Percentiles rank a stretch among this genome's conserved stretches.
These are phyloP conservation scores for Clonostachys rosea DNA, from an alignment of 2,329 filamentous ascomycete species.

Conservation along the genomic window DNA sequence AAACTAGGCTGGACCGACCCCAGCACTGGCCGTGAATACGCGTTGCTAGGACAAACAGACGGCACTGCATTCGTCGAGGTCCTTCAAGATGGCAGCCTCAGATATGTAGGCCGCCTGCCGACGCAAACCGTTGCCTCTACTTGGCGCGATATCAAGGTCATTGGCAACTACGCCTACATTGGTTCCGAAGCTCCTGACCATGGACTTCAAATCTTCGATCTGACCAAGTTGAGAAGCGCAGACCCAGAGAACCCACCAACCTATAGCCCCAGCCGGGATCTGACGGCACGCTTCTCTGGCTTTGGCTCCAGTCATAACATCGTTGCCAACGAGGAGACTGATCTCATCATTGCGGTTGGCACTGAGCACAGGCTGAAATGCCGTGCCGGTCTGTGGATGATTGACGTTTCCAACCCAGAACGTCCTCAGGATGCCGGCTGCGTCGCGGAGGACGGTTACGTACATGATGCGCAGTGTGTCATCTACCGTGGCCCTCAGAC, in stretches of 20 bases:
- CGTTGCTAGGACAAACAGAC: conserved; percentile 36
- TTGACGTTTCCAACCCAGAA: conserved; percentile 44
- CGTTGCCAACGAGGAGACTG: conserved; percentile 39
- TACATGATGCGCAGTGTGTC: conserved; percentile 46
- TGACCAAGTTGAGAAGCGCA: conserved; percentile 44
- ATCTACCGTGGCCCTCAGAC: conserved; percentile 38
- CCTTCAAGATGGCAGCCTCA: conserved; percentile 29
- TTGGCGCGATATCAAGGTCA: conserved; percentile 36
- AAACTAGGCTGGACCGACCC: conserved; percentile 5
- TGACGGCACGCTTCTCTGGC: conserved; percentile 23
- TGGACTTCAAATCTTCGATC: conserved; percentile 59
- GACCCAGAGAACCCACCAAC: conserved; percentile 25
- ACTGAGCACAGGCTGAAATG: conserved; percentile 31
- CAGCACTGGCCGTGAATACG: conserved; percentile 36
- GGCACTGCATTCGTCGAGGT: conserved; percentile 43
- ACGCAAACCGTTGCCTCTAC: conserved; percentile 25
- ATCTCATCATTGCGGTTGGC: conserved; percentile 37
- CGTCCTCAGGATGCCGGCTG: conserved; percentile 46
- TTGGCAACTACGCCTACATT: conserved; percentile 25
- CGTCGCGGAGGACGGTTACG: conserved; percentile 37
- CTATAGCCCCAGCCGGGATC: conserved; percentile 20
- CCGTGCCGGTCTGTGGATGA: conserved; percentile 44
- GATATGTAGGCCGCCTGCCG: conserved; percentile 37
- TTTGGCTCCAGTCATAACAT: conserved; percentile 36
- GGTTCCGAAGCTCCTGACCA: conserved; percentile 39